Conservation (phyloP, 768 basidiomycete genomes). For the Lactifluus pinguis region DNA sequence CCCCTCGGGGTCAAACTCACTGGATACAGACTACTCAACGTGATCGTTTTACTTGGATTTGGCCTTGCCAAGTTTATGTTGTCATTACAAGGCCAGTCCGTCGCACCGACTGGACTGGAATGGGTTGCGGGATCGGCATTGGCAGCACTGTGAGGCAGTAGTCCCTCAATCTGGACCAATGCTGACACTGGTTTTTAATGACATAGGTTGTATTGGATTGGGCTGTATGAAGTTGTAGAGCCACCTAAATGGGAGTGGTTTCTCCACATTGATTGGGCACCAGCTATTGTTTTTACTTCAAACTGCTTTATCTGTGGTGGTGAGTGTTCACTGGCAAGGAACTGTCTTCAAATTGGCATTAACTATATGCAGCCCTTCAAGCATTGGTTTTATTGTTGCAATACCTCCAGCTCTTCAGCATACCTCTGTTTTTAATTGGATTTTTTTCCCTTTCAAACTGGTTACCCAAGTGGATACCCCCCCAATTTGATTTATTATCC, state of each 20-base stretch:
- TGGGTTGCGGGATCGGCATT: background rate
- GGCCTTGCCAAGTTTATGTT: slow-evolving; percentile 1
- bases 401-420: background rate
- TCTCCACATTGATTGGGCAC: background rate
- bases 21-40: background rate
- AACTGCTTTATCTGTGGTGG: background rate
- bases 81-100: background rate
- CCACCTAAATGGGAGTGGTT: slow-evolving; percentile 3
- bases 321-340: background rate
- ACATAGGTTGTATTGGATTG: background rate
- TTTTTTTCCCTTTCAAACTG: no score
- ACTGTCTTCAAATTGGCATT: background rate
- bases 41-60: background rate
- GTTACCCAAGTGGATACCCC: no score
- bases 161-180: background rate
- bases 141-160: background rate
- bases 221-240: background rate
- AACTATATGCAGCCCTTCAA: background rate
- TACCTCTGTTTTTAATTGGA: no score
- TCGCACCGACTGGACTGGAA: background rate
- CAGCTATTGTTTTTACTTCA: background rate
- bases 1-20: slow-evolving; percentile 6
- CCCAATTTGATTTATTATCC: no score
- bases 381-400: background rate
- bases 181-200: background rate